Evolutionary conservation across 2,329 filamentous ascomycete species (phyloP).

Genomic region (Sclerotinia trifoliorum): DNA sequence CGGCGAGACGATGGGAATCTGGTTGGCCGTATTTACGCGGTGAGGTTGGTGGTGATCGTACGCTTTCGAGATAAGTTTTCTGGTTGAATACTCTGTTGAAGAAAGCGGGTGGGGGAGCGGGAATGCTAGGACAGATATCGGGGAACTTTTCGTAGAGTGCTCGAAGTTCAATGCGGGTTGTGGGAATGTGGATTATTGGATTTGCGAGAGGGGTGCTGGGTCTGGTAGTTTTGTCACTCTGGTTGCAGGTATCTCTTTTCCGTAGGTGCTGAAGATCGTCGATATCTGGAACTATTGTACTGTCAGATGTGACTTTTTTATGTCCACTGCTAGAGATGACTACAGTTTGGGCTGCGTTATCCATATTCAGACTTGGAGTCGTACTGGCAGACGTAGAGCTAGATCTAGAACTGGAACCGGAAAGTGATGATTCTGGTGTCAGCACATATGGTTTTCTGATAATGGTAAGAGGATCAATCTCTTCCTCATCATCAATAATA

Average conservation of each 20-base stretch:
- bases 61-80: background rate
- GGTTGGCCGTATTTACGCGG: constrained; percentile 10
- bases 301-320: background rate
- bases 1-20: constrained; percentile 6
- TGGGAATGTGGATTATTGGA: background rate
- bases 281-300: background rate
- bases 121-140: constrained; percentile 6
- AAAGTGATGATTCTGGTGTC: background rate
- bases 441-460: background rate
- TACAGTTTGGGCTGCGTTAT: background rate
- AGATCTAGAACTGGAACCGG: background rate
- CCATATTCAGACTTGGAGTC: background rate
- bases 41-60: background rate
- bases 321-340: background rate
- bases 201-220: no score
- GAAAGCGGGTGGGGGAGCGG: background rate
- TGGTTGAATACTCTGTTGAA: background rate
- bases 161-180: constrained; percentile 1
- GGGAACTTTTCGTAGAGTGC: constrained; percentile 9
- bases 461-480: background rate
- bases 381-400: background rate
- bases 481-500: background rate
- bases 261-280: background rate
- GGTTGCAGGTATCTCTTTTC: background rate
- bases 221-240: no score